These are phyloP conservation scores for Colletotrichum destructivum DNA, from an alignment of 2,329 filamentous ascomycete species.

Conservation along the genomic window DNA sequence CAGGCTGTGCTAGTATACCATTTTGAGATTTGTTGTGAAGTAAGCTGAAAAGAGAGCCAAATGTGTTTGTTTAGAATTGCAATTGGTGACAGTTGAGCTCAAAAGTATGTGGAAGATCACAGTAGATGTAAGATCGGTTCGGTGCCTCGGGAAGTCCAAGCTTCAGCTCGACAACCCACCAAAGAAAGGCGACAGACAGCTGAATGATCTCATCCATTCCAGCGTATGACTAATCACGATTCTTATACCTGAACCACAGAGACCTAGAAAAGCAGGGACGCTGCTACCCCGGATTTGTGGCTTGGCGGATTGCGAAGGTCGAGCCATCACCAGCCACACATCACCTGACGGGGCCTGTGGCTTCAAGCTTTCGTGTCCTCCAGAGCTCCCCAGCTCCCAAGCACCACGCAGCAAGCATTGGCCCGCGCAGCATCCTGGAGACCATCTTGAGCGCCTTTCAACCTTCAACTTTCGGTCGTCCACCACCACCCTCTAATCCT, in stretches of 20 bases:
- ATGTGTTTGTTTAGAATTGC: neutral
- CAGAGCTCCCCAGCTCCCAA: conserved; percentile 43
- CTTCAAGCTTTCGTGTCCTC: conserved; percentile 55
- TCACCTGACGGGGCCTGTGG: conserved; percentile 33
- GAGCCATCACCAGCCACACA: conserved; percentile 36
- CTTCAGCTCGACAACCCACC: conserved; percentile 25
- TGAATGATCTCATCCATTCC: conserved; percentile 42
- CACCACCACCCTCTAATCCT: conserved; percentile 8
- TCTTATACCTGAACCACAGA: neutral
- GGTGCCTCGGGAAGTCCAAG: conserved; percentile 37
- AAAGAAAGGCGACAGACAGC: neutral
- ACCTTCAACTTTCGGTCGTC: conserved; percentile 12
- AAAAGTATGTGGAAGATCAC: conserved; percentile 10
- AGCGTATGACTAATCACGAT: conserved; percentile 35
- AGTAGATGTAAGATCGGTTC: conserved; percentile 22
- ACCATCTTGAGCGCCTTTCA: conserved; percentile 31
- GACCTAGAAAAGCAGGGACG: conserved; percentile 5
- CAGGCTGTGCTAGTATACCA: conserved; percentile 16
- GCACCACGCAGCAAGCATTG: conserved; percentile 8
- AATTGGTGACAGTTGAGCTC: neutral
- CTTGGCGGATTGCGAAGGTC: neutral
- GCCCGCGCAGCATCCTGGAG: conserved; percentile 11
- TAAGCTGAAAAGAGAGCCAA: neutral
- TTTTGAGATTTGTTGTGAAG: neutral
- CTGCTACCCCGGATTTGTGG: conserved; percentile 39